phyloP scores from a whole-genome alignment of 805 yeast genomes.

The Wickerhamiella qilinensis region DNA sequence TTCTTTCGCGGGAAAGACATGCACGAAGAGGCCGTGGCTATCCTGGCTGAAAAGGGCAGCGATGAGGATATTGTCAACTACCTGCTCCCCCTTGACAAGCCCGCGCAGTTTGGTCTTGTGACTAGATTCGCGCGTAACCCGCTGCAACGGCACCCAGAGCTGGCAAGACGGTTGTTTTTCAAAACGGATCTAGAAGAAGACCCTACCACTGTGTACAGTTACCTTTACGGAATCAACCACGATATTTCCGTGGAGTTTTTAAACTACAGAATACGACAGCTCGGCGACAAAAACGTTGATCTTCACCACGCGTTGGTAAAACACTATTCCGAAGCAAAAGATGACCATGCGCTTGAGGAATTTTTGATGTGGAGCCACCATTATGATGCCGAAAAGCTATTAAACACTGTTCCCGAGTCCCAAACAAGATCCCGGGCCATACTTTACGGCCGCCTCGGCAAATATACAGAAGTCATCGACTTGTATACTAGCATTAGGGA shows the following conservation, averaged over 20 bases:
- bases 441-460: not conserved
- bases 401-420: not conserved
- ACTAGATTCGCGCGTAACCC: not conserved
- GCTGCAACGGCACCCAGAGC: not conserved
- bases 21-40: not conserved
- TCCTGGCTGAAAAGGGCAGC: not conserved
- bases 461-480: not conserved
- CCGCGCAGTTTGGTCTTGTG: not conserved
- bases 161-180: not conserved
- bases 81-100: not conserved
- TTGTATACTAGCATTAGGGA: not conserved
- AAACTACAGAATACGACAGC: not conserved
- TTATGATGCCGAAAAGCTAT: not conserved
- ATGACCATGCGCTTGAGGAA: not conserved
- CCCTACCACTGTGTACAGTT: not conserved
- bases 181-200: not conserved
- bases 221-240: not conserved
- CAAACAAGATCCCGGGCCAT: not conserved
- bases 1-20: not conserved
- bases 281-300: not conserved
- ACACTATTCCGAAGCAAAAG: not conserved
- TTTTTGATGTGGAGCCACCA: not conserved
- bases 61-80: not conserved
- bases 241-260: not conserved
- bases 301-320: not conserved